A percentile compares a stretch with the other conserved stretches of the same genome.
Conservation (phyloP, 2,329 filamentous ascomycete species). For the Arthrobotrys iridis region DNA sequence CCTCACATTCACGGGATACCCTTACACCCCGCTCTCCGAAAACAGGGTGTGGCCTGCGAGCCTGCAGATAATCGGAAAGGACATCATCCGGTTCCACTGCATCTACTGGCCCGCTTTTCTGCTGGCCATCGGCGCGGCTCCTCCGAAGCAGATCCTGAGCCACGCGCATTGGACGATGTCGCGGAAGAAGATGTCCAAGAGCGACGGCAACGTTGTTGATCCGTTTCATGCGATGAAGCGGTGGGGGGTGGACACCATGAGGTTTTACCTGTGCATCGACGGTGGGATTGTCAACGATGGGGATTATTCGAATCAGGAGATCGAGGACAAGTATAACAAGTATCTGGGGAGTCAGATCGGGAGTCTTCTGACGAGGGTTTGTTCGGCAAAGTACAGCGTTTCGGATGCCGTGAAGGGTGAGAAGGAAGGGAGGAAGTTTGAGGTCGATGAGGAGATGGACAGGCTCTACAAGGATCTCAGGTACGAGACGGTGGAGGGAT, state of each 20-base stretch:
- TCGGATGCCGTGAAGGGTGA: conserved; percentile 67
- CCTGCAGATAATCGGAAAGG: conserved; percentile 92
- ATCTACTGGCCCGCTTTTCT: conserved; percentile 98
- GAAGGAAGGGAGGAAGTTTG: conserved; percentile 33
- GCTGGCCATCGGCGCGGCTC: conserved; percentile 82
- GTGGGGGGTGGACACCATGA: conserved; percentile 86
- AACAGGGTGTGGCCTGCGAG: conserved; percentile 90
- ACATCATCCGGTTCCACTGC: conserved; percentile 95
- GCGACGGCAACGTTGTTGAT: conserved; percentile 91
- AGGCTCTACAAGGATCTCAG: conserved; percentile 3
- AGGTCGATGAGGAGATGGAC: conserved; percentile 1
- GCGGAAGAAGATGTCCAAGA: conserved; percentile 95
- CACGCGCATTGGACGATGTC: conserved; percentile 97
- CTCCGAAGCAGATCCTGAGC: conserved; percentile 81
- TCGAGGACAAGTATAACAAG: conserved; percentile 81
- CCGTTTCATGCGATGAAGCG: conserved; percentile 90
- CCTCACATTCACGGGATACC: conserved; percentile 85
- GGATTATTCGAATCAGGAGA: conserved; percentile 75
- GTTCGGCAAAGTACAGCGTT: conserved; percentile 61
- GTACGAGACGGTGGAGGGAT: conserved; percentile 54
- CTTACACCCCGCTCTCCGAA: conserved; percentile 70
- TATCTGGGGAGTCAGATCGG: conserved; percentile 80
- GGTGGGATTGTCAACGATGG: conserved; percentile 81
- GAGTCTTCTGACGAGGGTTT: conserved; percentile 78
- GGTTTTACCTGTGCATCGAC: conserved; percentile 85